phyloP scores from a whole-genome alignment of 2,329 filamentous ascomycete genomes.

The Phaeomoniella chlamydospora region DNA sequence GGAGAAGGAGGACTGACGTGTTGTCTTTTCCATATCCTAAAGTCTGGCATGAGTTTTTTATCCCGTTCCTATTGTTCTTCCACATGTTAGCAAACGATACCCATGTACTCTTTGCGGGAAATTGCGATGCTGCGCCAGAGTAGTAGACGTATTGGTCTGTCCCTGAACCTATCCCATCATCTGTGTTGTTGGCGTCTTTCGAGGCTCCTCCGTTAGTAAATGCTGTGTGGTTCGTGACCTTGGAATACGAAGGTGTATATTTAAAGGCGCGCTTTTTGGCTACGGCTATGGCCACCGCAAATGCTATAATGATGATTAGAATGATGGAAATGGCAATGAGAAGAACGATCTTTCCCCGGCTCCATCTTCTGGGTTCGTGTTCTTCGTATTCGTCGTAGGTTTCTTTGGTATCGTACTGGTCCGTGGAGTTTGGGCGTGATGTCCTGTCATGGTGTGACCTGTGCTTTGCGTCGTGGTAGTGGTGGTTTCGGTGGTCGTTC shows the following conservation, averaged over 20 bases:
- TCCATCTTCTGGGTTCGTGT: slow-evolving; percentile 2
- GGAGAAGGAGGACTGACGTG: slow-evolving; percentile 1
- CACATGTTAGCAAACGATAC: slow-evolving; percentile 3
- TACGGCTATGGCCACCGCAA: slow-evolving; percentile 1
- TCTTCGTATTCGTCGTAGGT: slow-evolving; percentile 2
- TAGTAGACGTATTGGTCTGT: slow-evolving; percentile 3
- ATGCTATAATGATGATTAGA: slow-evolving; percentile 2
- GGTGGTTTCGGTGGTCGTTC: slow-evolving; percentile 1
- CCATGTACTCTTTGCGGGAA: slow-evolving; percentile 1
- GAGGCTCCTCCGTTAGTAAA: slow-evolving; percentile 1
- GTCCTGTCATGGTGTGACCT: slow-evolving; percentile 1
- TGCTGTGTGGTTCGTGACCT: slow-evolving; percentile 2
- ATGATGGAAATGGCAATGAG: slow-evolving; percentile 1
- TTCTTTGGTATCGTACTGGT: slow-evolving; percentile 1
- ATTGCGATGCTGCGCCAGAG: slow-evolving; percentile 1
- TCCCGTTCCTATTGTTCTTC: slow-evolving; percentile 1
- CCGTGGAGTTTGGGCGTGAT: neutral
- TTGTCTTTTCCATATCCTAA: slow-evolving; percentile 2
- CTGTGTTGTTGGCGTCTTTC: slow-evolving; percentile 1
- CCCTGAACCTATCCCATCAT: slow-evolving; percentile 1
- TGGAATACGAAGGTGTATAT: slow-evolving; percentile 1
- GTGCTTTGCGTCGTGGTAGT: slow-evolving; percentile 1
- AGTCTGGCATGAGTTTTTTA: slow-evolving; percentile 1
- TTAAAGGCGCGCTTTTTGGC: slow-evolving; percentile 2
- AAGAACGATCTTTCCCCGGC: slow-evolving; percentile 1